Evolutionary conservation across 352 stramenopile genomes (phyloP).

Genomic region (Plasmopara viticola): DNA sequence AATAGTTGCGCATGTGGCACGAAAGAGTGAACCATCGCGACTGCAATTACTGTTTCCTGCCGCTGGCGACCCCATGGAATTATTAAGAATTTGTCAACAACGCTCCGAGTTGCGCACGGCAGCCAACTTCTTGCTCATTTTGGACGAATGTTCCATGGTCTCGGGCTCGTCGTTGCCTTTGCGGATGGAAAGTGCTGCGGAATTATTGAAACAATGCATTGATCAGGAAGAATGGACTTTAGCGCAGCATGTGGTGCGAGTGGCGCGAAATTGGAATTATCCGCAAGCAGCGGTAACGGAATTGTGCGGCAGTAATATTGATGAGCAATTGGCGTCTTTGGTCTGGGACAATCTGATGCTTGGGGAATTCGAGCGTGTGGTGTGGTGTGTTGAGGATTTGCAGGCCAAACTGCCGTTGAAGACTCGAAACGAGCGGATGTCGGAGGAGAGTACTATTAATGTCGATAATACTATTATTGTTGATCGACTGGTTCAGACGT

Average conservation of each 20-base stretch:
- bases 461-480: slow-evolving; percentile 15
- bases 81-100: slow-evolving; percentile 55
- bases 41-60: slow-evolving; percentile 61
- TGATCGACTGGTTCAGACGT: slow-evolving; percentile 33
- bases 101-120: slow-evolving; percentile 68
- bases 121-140: slow-evolving; percentile 76
- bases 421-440: slow-evolving; percentile 16
- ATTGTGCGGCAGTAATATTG: slow-evolving; percentile 29
- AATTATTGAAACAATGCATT: slow-evolving; percentile 61
- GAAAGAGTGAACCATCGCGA: slow-evolving; percentile 78
- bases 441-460: not conserved
- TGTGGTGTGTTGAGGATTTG: slow-evolving; percentile 52
- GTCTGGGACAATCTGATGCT: slow-evolving; percentile 50
- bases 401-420: slow-evolving; percentile 48
- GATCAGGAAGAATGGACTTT: slow-evolving; percentile 73
- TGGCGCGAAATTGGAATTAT: slow-evolving; percentile 74
- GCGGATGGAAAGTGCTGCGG: slow-evolving; percentile 50
- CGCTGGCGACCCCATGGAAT: slow-evolving; percentile 57
- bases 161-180: slow-evolving; percentile 21
- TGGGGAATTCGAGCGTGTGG: slow-evolving; percentile 63
- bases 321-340: slow-evolving; percentile 52
- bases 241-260: slow-evolving; percentile 70
- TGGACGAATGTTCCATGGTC: slow-evolving; percentile 57
- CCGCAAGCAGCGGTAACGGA: slow-evolving; percentile 10
- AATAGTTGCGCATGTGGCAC: slow-evolving; percentile 75